phyloP scores from a whole-genome alignment of 345 rosid genomes.

The Lepidium africanum region DNA sequence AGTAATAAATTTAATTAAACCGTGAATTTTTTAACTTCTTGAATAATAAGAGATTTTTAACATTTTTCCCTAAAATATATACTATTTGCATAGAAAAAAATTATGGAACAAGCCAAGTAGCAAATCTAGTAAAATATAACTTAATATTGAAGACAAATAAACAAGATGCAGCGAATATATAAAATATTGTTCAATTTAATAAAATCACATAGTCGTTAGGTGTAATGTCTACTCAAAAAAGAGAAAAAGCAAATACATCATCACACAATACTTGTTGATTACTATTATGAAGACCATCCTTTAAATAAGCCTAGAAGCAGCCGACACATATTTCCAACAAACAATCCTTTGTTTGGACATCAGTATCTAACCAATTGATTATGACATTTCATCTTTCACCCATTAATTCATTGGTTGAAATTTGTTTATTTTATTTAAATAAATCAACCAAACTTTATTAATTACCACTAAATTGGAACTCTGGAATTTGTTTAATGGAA shows the following conservation, averaged over 20 bases:
- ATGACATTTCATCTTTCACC: conserved; percentile 24
- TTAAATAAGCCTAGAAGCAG: conserved; percentile 1
- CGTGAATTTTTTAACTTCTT: too few relatives aligned
- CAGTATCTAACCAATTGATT: conserved; percentile 25
- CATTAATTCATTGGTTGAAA: conserved; percentile 3
- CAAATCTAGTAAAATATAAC: too few relatives aligned
- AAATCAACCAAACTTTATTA: not conserved
- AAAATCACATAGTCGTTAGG: conserved; percentile 18
- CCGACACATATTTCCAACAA: conserved; percentile 12
- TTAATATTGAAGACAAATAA: not conserved
- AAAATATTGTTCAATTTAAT: not conserved
- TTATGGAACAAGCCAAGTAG: too few relatives aligned
- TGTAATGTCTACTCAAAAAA: conserved; percentile 17
- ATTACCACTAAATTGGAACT: not conserved
- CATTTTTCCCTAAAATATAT: too few relatives aligned
- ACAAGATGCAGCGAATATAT: not conserved
- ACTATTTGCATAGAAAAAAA: too few relatives aligned
- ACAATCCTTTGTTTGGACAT: conserved; percentile 16
- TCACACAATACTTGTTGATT: conserved; percentile 23
- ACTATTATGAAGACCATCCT: not conserved
- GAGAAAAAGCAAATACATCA: conserved; percentile 1
- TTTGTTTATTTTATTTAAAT: not conserved
- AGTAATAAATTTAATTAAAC: too few relatives aligned
- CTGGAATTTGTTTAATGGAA: not conserved
- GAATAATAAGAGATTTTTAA: too few relatives aligned